These are phyloP conservation scores for Globisporangium nodosum DNA, from an alignment of 352 stramenopile genomes.

Conservation along the genomic window DNA sequence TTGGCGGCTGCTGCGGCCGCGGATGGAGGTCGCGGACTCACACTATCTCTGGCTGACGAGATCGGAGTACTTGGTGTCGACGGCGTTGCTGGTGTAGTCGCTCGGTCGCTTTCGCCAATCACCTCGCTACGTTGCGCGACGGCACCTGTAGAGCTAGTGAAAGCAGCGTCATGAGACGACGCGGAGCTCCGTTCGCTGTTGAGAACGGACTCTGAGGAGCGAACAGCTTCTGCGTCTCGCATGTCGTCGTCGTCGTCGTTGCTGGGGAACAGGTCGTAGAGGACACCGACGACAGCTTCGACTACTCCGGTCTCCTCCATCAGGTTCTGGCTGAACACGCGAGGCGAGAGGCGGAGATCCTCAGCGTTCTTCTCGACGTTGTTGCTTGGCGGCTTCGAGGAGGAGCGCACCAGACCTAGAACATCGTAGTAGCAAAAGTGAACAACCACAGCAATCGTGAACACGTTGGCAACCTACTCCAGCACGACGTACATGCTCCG, in stretches of 20 bases:
- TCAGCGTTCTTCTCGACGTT: slow-evolving; percentile 25
- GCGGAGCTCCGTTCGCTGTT: not conserved
- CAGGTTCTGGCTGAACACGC: slow-evolving; percentile 60
- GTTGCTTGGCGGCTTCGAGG: slow-evolving; percentile 22
- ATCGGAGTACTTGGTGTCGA: slow-evolving; percentile 7
- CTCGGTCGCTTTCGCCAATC: slow-evolving; percentile 1
- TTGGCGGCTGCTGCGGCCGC: not conserved
- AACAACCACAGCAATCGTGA: not conserved
- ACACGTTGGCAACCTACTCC: not conserved
- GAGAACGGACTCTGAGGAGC: not conserved
- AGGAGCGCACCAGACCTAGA: slow-evolving; percentile 31
- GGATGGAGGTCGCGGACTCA: not conserved
- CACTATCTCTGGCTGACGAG: slow-evolving; percentile 3
- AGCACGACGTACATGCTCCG: slow-evolving; percentile 41
- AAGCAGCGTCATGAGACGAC: too few species aligned
- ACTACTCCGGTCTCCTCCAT: slow-evolving; percentile 60
- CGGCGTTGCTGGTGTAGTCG: slow-evolving; percentile 6
- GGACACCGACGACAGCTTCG: slow-evolving; percentile 48
- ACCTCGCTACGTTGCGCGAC: not conserved
- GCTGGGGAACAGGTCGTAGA: slow-evolving; percentile 70
- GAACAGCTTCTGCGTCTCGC: not conserved
- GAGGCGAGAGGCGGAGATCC: slow-evolving; percentile 52
- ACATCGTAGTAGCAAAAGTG: not conserved
- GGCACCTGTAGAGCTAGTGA: not conserved
- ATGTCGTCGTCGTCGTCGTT: slow-evolving; percentile 35